Conservation (phyloP, 176 grass and related monocot genomes). For the Avena eriantha region DNA sequence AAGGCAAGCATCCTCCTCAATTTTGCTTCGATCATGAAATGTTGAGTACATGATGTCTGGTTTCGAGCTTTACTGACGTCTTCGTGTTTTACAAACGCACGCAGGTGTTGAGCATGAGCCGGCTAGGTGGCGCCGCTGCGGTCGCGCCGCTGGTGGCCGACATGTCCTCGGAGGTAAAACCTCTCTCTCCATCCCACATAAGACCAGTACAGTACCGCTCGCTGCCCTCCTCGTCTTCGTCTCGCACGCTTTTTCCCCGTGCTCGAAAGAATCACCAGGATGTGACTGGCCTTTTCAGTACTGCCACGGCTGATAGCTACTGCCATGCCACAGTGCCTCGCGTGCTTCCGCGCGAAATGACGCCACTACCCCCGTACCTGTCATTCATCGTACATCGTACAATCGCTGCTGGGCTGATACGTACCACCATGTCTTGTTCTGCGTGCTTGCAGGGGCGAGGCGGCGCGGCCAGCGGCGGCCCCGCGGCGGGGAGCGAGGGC, state of each 20-base stretch:
- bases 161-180: constrained; percentile 85
- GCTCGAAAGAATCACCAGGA: constrained; percentile 62
- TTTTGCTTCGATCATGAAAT: too few species aligned
- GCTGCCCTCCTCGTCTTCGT: neutral
- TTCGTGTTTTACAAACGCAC: neutral
- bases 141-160: constrained; percentile 92
- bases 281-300: constrained; percentile 60
- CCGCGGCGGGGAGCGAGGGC: constrained; percentile 51
- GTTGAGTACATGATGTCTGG: too few species aligned
- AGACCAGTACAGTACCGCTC: constrained; percentile 6
- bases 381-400: neutral
- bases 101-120: constrained; percentile 98
- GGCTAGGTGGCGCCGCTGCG: constrained; percentile 89
- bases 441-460: constrained; percentile 47
- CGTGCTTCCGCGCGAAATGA: constrained; percentile 55
- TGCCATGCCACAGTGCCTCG: constrained; percentile 55
- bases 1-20: constrained; percentile 48
- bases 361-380: constrained; percentile 30
- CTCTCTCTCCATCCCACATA: neutral
- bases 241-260: constrained; percentile 14
- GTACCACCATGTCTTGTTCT: neutral
- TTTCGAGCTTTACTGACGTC: too few species aligned
- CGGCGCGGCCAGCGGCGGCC: constrained; percentile 17
- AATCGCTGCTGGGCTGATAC: neutral
- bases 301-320: constrained; percentile 52